These are phyloP conservation scores for Ajuga chamaepitys DNA, from an alignment of 257 asterid species.

Conservation along the genomic window DNA sequence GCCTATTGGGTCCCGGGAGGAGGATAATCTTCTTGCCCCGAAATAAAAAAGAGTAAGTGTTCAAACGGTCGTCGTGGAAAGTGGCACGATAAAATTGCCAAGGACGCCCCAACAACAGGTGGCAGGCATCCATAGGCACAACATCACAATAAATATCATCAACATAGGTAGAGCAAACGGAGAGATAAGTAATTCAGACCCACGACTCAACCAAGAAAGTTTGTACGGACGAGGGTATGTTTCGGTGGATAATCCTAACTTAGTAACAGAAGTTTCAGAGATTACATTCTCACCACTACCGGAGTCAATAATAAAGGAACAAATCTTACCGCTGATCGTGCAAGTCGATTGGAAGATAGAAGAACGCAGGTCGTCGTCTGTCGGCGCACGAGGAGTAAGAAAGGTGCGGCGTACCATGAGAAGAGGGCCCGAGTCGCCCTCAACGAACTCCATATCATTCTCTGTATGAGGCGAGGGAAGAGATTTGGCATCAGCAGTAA, in stretches of 20 bases:
- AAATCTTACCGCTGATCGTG: background rate
- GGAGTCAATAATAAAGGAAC: background rate
- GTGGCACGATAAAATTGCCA: background rate
- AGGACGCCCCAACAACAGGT: too few relatives aligned
- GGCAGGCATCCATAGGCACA: constrained; percentile 2
- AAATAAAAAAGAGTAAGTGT: background rate
- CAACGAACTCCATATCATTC: background rate
- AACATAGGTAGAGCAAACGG: background rate
- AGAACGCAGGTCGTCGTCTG: background rate
- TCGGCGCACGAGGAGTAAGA: background rate
- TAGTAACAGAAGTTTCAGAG: background rate
- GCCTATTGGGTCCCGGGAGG: too few relatives aligned
- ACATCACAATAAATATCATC: background rate
- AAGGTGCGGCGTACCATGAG: background rate
- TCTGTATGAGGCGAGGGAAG: too few relatives aligned
- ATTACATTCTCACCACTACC: background rate
- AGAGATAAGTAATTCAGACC: background rate
- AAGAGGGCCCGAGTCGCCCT: background rate
- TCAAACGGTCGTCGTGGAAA: background rate
- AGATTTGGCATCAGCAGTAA: too few relatives aligned
- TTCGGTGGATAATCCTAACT: background rate
- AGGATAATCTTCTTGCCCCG: background rate
- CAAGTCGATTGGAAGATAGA: background rate
- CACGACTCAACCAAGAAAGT: background rate
- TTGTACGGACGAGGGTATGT: background rate